Evolutionary conservation across 306 rosid species (phyloP).

Genomic region (Dryas octopetala): DNA sequence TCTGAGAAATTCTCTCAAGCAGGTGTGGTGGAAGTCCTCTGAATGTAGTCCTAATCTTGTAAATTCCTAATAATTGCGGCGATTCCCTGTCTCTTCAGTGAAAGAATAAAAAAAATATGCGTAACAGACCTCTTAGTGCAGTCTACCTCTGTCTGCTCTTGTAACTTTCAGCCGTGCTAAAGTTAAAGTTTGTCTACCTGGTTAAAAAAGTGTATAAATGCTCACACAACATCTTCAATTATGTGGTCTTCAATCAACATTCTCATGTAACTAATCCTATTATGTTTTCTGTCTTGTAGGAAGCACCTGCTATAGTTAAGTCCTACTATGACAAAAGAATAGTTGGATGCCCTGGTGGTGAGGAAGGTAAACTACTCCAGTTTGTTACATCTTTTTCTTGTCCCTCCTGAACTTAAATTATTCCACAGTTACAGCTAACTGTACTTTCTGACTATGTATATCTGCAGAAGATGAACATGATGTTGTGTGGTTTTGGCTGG

Average conservation of each 20-base stretch:
- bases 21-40: neutral
- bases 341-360: slow-evolving; percentile 58
- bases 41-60: neutral
- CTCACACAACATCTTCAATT: neutral
- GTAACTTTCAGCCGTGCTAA: neutral
- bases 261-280: neutral
- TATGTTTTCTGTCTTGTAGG: slow-evolving; percentile 31
- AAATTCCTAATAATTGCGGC: neutral
- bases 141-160: neutral
- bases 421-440: neutral
- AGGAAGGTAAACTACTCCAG: slow-evolving; percentile 30
- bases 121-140: neutral
- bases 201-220: neutral
- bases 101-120: neutral
- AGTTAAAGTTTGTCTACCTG: no score
- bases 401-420: neutral
- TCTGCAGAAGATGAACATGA: slow-evolving; percentile 52
- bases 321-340: slow-evolving; percentile 46
- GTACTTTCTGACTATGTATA: neutral
- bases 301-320: slow-evolving; percentile 42
- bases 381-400: neutral
- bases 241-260: neutral
- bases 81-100: neutral
- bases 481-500: slow-evolving; percentile 61
- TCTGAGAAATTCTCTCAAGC: neutral